phyloP scores from a whole-genome alignment of 176 grass and related monocot species.

The Oryza brachyantha region DNA sequence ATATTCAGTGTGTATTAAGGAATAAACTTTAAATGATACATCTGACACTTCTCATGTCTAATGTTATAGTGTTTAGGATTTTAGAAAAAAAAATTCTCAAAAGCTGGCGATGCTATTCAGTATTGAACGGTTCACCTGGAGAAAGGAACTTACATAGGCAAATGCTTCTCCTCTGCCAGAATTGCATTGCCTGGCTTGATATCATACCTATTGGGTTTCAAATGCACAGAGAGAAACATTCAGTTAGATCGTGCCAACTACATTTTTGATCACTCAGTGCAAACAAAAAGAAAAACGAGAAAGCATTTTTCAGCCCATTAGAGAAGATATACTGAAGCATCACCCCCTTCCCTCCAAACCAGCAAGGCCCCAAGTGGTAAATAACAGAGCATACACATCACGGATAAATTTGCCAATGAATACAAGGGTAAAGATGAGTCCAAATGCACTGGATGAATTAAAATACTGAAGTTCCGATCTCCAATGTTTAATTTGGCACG shows the following conservation, averaged over 20 bases:
- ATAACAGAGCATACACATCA: neutral
- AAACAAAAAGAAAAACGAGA: neutral
- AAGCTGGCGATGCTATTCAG: no score
- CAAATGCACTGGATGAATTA: neutral
- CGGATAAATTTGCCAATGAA: neutral
- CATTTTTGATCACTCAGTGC: neutral
- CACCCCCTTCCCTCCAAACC: neutral
- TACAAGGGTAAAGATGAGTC: neutral
- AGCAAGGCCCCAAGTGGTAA: no score
- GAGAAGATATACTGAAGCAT: neutral
- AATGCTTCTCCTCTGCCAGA: constrained; percentile 68
- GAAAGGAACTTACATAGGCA: constrained; percentile 83
- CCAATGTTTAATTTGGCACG: neutral
- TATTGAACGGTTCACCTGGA: no score
- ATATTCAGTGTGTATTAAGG: neutral
- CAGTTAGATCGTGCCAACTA: neutral
- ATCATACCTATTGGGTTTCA: constrained; percentile 51
- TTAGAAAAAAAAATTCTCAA: neutral
- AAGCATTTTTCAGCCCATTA: neutral
- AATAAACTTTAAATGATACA: neutral
- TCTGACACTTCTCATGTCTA: neutral
- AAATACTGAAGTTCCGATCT: neutral
- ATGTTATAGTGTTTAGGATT: neutral
- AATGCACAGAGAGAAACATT: neutral
- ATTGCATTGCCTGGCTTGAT: constrained; percentile 34